Evolutionary conservation across 176 grass and related monocot species (phyloP).

Genomic region (Guadua angustifolia): DNA sequence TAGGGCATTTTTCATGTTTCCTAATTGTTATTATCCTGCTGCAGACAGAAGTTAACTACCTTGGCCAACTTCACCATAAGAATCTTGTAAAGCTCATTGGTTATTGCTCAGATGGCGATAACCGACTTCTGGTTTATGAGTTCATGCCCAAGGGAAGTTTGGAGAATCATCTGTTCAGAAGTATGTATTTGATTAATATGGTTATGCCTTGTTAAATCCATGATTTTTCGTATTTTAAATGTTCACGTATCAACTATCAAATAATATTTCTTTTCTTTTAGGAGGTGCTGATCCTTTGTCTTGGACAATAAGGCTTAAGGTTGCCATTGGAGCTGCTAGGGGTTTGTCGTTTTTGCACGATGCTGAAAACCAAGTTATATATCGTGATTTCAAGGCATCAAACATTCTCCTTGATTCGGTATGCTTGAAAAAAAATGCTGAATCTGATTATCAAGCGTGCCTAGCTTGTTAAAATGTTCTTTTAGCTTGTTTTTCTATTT

Average conservation of each 20-base stretch:
- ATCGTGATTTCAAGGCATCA: constrained; percentile 97
- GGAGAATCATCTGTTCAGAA: constrained; percentile 95
- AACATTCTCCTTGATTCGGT: constrained; percentile 99
- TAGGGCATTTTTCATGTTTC: constrained; percentile 10
- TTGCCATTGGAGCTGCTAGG: constrained; percentile 89
- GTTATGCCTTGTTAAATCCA: constrained; percentile 1
- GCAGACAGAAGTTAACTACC: constrained; percentile 94
- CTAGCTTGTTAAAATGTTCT: background rate
- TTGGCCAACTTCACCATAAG: constrained; percentile 84
- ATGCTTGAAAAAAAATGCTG: constrained; percentile 35
- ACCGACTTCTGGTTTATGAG: constrained; percentile 88
- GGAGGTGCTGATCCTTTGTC: constrained; percentile 79
- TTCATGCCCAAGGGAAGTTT: constrained; percentile 93
- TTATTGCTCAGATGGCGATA: constrained; percentile 83
- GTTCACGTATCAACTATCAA: constrained; percentile 19
- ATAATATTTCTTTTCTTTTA: constrained; percentile 45
- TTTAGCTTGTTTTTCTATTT: constrained; percentile 15
- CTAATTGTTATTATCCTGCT: constrained; percentile 35
- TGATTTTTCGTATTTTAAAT: constrained; percentile 1
- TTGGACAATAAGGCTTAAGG: constrained; percentile 92
- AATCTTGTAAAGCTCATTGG: constrained; percentile 96
- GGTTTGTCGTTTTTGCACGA: constrained; percentile 95
- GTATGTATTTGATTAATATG: constrained; percentile 49
- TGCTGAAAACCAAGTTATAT: constrained; percentile 89
- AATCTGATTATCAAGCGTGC: background rate